phyloP scores from a whole-genome alignment of 148 eudicot genomes.

The Rhododendron vialii region DNA sequence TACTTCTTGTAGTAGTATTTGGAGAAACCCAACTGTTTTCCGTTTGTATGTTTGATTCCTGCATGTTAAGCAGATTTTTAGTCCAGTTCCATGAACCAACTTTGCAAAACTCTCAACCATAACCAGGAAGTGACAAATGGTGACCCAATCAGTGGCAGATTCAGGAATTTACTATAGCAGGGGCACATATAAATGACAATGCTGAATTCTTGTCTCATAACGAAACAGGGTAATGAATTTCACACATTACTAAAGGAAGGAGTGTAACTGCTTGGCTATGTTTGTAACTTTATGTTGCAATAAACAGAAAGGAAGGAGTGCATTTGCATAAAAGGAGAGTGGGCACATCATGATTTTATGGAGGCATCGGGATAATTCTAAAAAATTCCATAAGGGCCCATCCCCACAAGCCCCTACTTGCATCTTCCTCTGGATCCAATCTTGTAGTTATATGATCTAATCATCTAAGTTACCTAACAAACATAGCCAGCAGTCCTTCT shows the following conservation, averaged over 20 bases:
- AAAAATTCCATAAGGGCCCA: not conserved
- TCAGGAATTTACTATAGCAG: not conserved
- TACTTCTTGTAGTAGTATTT: conserved; percentile 47
- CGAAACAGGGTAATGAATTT: not conserved
- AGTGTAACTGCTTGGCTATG: not conserved
- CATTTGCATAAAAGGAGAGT: not conserved
- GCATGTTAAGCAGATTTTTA: conserved; percentile 19
- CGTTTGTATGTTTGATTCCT: conserved; percentile 75
- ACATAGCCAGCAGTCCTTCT: not conserved
- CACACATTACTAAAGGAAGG: not conserved
- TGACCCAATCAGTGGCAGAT: not conserved
- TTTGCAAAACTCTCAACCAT: not conserved
- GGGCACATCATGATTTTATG: not conserved
- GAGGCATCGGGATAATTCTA: not conserved
- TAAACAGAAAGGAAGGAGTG: not conserved
- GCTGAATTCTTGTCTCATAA: not conserved
- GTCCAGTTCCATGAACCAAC: conserved; percentile 6
- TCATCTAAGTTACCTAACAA: not conserved
- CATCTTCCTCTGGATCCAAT: not conserved
- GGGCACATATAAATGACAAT: not conserved
- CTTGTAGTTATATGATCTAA: not conserved
- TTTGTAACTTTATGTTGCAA: not conserved
- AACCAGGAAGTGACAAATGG: not conserved
- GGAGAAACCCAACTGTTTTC: conserved; percentile 65
- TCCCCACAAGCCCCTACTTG: not conserved